Conservation (phyloP, 1,139 yeast species). For the Yarrowia galli region DNA sequence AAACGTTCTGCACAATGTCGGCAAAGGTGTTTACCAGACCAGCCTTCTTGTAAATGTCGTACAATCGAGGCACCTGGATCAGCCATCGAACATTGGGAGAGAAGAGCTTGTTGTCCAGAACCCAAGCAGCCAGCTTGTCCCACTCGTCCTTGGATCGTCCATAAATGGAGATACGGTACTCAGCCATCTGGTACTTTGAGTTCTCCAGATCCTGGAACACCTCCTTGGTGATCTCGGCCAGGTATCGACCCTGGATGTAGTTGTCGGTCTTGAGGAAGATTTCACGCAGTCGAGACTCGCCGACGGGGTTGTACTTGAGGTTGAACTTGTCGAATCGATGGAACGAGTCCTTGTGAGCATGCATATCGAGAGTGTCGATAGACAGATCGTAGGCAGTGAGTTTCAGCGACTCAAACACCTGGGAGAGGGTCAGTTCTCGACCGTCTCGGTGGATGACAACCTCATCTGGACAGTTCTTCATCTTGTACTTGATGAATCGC, state of each 20-base stretch:
- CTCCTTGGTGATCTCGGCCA: constrained; percentile 93
- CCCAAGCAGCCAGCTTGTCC: constrained; percentile 96
- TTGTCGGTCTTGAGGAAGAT: constrained; percentile 96
- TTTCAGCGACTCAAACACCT: constrained; percentile 89
- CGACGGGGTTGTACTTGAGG: constrained; percentile 95
- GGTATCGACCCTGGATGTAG: constrained; percentile 82
- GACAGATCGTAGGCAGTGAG: constrained; percentile 93
- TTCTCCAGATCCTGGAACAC: constrained; percentile 91
- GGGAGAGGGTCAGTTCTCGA: constrained; percentile 78
- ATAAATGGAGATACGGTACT: constrained; percentile 90
- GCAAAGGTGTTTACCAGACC: constrained; percentile 75
- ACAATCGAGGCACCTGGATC: constrained; percentile 91
- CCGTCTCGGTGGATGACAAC: constrained; percentile 95
- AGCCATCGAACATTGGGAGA: constrained; percentile 98
- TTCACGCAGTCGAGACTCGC: constrained; percentile 95
- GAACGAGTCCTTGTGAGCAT: constrained; percentile 97
- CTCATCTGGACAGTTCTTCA: constrained; percentile 80
- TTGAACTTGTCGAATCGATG: constrained; percentile 98
- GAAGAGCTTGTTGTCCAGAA: constrained; percentile 86
- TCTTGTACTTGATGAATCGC: constrained; percentile 91
- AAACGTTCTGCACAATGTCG: constrained; percentile 77
- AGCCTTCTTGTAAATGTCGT: constrained; percentile 83
- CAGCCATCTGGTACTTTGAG: constrained; percentile 96
- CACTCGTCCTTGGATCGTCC: constrained; percentile 92
- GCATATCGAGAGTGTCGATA: constrained; percentile 98